A percentile compares a stretch with the other conserved stretches of the same genome.
phyloP scores from a whole-genome alignment of 1,284 basidiomycete species.

The Ceratobasidium sp. region DNA sequence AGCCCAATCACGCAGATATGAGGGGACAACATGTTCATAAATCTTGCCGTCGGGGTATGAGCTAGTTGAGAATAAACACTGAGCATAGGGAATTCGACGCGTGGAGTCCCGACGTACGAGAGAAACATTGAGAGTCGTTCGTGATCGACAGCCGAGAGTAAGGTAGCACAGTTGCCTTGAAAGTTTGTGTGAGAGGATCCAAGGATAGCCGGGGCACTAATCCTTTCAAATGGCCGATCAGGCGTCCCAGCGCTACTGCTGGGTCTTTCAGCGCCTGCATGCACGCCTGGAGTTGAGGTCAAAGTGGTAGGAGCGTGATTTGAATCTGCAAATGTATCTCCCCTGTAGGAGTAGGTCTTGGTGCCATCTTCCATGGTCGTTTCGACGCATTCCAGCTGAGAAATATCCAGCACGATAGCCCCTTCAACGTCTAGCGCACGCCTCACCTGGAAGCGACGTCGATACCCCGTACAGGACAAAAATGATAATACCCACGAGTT shows the following conservation, averaged over 20 bases:
- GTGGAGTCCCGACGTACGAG: slow-evolving; percentile 9
- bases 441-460: slow-evolving; percentile 62
- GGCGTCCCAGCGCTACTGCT: slow-evolving; percentile 9
- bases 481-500: slow-evolving; percentile 64
- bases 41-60: slow-evolving; percentile 87
- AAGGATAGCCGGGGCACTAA: slow-evolving; percentile 21
- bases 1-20: slow-evolving; percentile 77
- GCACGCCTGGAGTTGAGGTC: slow-evolving; percentile 45
- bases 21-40: slow-evolving; percentile 85
- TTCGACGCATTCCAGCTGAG: slow-evolving; percentile 90
- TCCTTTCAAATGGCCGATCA: slow-evolving; percentile 24
- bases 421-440: slow-evolving; percentile 93
- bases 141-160: slow-evolving; percentile 78
- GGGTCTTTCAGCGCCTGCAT: slow-evolving; percentile 6
- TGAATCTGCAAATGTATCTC: slow-evolving; percentile 50
- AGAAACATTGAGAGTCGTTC: slow-evolving; percentile 81
- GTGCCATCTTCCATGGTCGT: slow-evolving; percentile 75
- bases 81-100: background rate
- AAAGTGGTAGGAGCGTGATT: slow-evolving; percentile 53
- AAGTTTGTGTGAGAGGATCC: slow-evolving; percentile 30
- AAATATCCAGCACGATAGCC: slow-evolving; percentile 92
- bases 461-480: background rate
- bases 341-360: slow-evolving; percentile 59
- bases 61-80: slow-evolving; percentile 50
- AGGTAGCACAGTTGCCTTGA: slow-evolving; percentile 56